Conservation (phyloP, 2,329 filamentous ascomycete genomes). For the Penicillium sp. region DNA sequence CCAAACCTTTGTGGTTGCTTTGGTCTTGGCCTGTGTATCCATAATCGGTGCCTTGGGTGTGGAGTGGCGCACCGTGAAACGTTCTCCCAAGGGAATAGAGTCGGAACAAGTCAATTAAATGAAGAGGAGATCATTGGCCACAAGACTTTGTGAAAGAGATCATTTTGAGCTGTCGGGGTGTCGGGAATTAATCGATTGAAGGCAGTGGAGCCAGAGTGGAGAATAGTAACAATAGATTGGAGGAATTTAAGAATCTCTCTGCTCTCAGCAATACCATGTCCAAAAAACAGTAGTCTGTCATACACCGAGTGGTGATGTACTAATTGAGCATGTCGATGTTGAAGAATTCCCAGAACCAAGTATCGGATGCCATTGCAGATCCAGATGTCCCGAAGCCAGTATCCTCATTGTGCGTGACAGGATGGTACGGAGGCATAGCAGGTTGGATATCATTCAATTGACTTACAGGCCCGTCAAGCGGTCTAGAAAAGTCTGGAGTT, state of each 20-base stretch:
- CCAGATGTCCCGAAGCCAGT: background rate
- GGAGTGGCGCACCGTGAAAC: background rate
- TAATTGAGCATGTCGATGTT: conserved; percentile 11
- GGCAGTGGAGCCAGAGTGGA: background rate
- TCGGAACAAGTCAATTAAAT: background rate
- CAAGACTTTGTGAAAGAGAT: background rate
- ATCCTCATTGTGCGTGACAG: background rate
- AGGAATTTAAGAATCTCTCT: background rate
- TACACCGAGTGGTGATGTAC: background rate
- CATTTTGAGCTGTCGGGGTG: background rate
- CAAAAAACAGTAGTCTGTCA: background rate
- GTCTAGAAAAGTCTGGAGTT: background rate
- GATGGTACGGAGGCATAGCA: background rate
- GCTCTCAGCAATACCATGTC: background rate
- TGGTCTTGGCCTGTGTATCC: background rate
- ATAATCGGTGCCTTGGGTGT: background rate
- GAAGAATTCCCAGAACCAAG: conserved; percentile 14
- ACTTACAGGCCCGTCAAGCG: background rate
- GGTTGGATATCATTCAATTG: background rate
- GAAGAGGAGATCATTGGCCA: background rate
- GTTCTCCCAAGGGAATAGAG: background rate
- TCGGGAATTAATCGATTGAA: background rate
- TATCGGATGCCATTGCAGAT: background rate
- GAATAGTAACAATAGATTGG: background rate
- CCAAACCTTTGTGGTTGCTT: background rate